Evolutionary conservation across 75 land plant genomes (phyloP), one percentile per base, ranked within the genome.

Genomic region (Selaginella moellendorffii): DNA sequence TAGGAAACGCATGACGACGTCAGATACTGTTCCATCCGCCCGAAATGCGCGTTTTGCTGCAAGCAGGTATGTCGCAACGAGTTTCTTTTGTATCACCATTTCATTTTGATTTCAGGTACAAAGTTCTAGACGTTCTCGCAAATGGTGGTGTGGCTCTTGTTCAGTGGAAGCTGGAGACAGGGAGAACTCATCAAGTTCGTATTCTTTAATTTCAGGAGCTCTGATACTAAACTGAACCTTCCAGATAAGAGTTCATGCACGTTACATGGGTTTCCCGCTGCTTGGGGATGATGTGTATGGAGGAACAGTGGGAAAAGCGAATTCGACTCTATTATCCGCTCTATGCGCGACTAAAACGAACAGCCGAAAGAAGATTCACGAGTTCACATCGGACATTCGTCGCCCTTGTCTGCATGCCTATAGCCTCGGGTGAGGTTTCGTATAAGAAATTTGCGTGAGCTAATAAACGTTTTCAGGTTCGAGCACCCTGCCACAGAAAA

Each of bases 181-280:
- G 98, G 8, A 80, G 98, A 21, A 93, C 98, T 65, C 98, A 93
- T 78, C 98, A 93, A 86, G 97, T 88, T 63, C 12, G 8, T 25
- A 29, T 54, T 56, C 24, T 56, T 9, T 56, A 56, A 24, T 18
- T 56, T 56, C 14, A 53, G 62, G 2, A 46, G n/a, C 23, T 19
- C 58, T 75, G 29, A 5, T 19, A 59, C 52, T 75, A 28, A 5
- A 25, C 53, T 53, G 21, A 18, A 54, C 26, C 51, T 51, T 71
- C 51, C 79, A 92, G 98, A 92, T 92, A 1, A 79, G 98, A 19
- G 98, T 85, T 52, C 98, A 92, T 82, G 89, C 98, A 10, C 91
- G 87, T 58, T 78, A 92, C 65, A 51, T 92, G 63, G 88, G 88
- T 42, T 76, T 81, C 71, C 98, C 98, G 53, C 65, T 92, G 5